Evolutionary conservation across 2,329 filamentous ascomycete genomes (phyloP).

Genomic region (Ustulina deusta): DNA sequence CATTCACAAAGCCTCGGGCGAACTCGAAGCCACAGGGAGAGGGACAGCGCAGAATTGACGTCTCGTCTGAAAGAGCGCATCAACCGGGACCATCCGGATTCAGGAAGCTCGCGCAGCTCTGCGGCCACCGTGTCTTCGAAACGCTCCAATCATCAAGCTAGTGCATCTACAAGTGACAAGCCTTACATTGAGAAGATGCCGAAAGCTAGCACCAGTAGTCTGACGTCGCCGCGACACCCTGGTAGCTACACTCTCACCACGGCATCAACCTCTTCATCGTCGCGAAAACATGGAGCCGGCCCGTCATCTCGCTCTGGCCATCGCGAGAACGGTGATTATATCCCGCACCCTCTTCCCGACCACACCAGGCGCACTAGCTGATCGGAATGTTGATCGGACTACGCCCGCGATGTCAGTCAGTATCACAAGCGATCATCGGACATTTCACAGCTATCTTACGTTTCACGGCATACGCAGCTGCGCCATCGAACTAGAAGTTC

Average conservation of each 20-base stretch:
- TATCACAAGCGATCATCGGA: conserved; percentile 1
- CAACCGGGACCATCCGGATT: conserved; percentile 32
- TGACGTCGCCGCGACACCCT: conserved; percentile 32
- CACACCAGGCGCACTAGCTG: conserved; percentile 14
- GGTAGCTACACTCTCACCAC: conserved; percentile 33
- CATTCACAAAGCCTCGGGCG: conserved; percentile 13
- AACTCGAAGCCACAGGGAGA: conserved; percentile 20
- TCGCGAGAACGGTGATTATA: conserved; percentile 32
- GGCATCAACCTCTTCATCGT: conserved; percentile 15
- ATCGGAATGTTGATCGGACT: conserved; percentile 2
- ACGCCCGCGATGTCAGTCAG: not conserved
- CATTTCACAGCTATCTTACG: conserved; percentile 3
- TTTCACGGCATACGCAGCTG: conserved; percentile 25
- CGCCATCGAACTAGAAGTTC: not conserved
- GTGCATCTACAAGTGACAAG: conserved; percentile 12
- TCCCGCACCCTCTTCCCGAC: conserved; percentile 35
- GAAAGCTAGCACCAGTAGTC: conserved; percentile 5
- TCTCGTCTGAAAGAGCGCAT: conserved; percentile 37
- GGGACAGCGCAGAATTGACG: conserved; percentile 19
- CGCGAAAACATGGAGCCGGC: conserved; percentile 15
- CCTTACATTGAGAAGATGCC: conserved; percentile 37
- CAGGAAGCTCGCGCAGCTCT: conserved; percentile 27
- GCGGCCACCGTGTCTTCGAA: conserved; percentile 22
- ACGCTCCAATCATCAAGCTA: conserved; percentile 18
- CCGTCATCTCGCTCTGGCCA: conserved; percentile 18